Base-by-base conservation (phyloP, 495 filamentous ascomycete genomes). In the Podospora comata region DNA sequence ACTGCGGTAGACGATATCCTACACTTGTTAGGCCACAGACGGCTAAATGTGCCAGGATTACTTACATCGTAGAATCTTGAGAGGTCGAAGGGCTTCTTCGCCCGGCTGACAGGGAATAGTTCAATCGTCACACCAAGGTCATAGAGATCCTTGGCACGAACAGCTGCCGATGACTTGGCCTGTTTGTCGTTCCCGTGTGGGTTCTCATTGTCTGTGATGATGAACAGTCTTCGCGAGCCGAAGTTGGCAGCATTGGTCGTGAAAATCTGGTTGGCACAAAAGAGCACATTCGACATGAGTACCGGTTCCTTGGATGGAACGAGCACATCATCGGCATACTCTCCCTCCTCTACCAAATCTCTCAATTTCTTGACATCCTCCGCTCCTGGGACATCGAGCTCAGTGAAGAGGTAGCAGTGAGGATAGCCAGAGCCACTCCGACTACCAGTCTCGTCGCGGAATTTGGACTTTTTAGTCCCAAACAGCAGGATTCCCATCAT, bases 401-500 rank as follows among this genome's bases (percentile, higher is more conserved):
- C 93, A 11, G 88, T 89, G 62, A 97, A 87, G 13, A 97, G 88
- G 77, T 99, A 97, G 78, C 94, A 97, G 76, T 97, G 90, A 4
- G 93, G 91, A 76, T 97, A 97, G 54, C 87, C 86, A 5, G 89
- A 81, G 30, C 85, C 85, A 32, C 84, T 85, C 19, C 85, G 82
- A 44, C 79, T 81, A 23, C 85, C 82, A 56, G 87, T 85, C 60
- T 90, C 87, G 65, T 90, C 91, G 20, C 87, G 85, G 73, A 96
- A 94, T 71, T 91, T 94, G 19, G 93, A 91, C 75, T 92, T 85
- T 76, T 96, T 84, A 0, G 94, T 98, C 15, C 93, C 93, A 69
- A 95, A 98, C 7, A 99, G 85, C n/a, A 99, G 76, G 9, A 99
- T 90, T 3, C 94, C 94, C 82, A 99, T 97, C 94, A 97, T 96